Evolutionary conservation across 495 filamentous ascomycete genomes (phyloP).

Genomic region (Talaromyces nanjingensis): DNA sequence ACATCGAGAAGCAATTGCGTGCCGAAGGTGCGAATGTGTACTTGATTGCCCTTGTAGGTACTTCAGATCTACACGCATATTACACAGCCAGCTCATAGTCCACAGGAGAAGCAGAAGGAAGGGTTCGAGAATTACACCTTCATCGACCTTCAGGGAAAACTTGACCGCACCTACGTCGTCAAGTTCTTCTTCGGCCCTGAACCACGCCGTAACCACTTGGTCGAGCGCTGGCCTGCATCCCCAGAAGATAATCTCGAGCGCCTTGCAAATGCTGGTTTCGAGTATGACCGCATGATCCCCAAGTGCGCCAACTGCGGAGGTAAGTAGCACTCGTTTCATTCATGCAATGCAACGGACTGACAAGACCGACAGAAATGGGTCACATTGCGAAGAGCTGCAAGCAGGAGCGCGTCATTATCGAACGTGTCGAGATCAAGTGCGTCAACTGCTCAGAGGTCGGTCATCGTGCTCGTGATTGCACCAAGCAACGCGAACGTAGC

Average conservation of each 20-base stretch:
- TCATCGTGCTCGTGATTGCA: slow-evolving; percentile 63
- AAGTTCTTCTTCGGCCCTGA: slow-evolving; percentile 58
- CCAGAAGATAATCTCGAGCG: slow-evolving; percentile 68
- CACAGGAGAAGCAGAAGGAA: slow-evolving; percentile 43
- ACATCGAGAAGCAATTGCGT: slow-evolving; percentile 73
- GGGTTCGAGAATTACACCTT: slow-evolving; percentile 56
- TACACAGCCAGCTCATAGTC: background rate
- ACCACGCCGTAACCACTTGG: slow-evolving; percentile 53
- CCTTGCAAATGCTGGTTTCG: slow-evolving; percentile 63
- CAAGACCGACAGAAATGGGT: slow-evolving; percentile 50
- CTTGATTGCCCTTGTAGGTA: slow-evolving; percentile 62
- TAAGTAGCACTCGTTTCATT: slow-evolving; percentile 19
- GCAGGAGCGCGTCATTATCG: slow-evolving; percentile 43
- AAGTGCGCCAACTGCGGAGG: slow-evolving; percentile 66
- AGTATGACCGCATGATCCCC: slow-evolving; percentile 56
- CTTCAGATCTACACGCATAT: background rate
- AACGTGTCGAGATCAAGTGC: slow-evolving; percentile 55
- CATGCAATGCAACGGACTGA: background rate
- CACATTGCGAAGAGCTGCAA: slow-evolving; percentile 65
- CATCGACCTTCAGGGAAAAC: slow-evolving; percentile 78
- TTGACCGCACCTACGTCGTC: slow-evolving; percentile 67
- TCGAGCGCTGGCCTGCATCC: slow-evolving; percentile 57
- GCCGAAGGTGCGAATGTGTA: slow-evolving; percentile 52
- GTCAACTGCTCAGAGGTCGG: slow-evolving; percentile 69
- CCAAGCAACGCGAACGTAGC: slow-evolving; percentile 46